These are phyloP conservation scores for Miamiensis avidus DNA, from an alignment of 169 alveolate species.

Conservation along the genomic window DNA sequence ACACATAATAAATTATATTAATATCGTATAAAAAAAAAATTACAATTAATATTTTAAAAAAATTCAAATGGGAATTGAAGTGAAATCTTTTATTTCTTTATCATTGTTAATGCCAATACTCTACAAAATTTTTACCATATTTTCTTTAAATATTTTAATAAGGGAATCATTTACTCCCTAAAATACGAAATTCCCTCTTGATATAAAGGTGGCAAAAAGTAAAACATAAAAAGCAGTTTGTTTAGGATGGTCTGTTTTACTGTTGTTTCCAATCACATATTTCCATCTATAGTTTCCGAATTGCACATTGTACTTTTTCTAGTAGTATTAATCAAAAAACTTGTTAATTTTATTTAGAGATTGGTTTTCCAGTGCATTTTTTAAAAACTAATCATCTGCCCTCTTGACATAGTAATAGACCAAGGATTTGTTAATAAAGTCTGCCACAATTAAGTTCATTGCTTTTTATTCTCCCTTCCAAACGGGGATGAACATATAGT, in stretches of 20 bases:
- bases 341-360: no score
- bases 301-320: no score
- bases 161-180: not conserved
- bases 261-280: not conserved
- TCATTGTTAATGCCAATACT: not conserved
- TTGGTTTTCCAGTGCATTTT: not conserved
- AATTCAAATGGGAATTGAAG: not conserved
- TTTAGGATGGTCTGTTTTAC: not conserved
- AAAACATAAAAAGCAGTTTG: not conserved
- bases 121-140: no score
- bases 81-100: no score
- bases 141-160: no score
- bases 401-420: not conserved
- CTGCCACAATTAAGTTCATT: not conserved
- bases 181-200: not conserved
- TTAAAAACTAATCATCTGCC: not conserved
- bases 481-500: not conserved
- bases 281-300: no score
- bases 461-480: not conserved
- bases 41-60: no score
- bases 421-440: no score
- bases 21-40: no score
- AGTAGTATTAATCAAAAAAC: not conserved
- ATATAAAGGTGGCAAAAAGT: not conserved
- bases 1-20: no score